Percentiles rank a stretch among this genome's conserved stretches.
These are phyloP conservation scores for Suillus subalutaceus DNA, from an alignment of 768 basidiomycete species.

Conservation along the genomic window DNA sequence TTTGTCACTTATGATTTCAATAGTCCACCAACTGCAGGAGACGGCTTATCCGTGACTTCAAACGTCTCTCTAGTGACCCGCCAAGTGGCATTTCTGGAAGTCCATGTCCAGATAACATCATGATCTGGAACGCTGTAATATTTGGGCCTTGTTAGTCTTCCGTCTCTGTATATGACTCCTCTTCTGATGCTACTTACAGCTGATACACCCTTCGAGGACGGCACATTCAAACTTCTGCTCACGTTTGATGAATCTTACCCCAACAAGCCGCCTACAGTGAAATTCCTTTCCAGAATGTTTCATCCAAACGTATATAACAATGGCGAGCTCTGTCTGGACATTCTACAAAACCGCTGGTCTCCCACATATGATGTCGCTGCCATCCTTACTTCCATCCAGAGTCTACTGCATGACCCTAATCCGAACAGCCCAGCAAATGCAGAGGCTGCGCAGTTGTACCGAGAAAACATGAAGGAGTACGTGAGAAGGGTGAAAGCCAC, in stretches of 20 bases:
- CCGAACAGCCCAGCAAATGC: slow-evolving; percentile 98
- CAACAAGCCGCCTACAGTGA: slow-evolving; percentile 97
- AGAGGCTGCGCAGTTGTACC: slow-evolving; percentile 94
- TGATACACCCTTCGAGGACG: slow-evolving; percentile 99
- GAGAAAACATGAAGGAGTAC: slow-evolving; percentile 99
- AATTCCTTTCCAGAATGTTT: slow-evolving; percentile 97
- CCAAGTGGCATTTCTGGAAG: slow-evolving; percentile 96
- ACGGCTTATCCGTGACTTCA: slow-evolving; percentile 98
- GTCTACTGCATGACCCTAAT: slow-evolving; percentile 95
- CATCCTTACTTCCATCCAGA: slow-evolving; percentile 95
- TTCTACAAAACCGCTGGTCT: slow-evolving; percentile 98
- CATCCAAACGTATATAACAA: slow-evolving; percentile 99
- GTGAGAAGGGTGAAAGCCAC: slow-evolving; percentile 90
- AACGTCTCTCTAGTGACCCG: slow-evolving; percentile 90
- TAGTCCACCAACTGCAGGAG: slow-evolving; percentile 94
- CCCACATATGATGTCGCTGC: slow-evolving; percentile 99
- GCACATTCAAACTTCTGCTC: slow-evolving; percentile 95
- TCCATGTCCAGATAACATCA: slow-evolving; percentile 97
- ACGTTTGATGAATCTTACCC: slow-evolving; percentile 98
- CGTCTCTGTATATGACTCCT: background rate
- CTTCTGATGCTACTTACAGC: slow-evolving; percentile 46
- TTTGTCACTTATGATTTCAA: background rate
- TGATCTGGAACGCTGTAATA: slow-evolving; percentile 99
- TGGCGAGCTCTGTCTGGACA: slow-evolving; percentile 97
- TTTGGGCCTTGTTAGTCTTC: slow-evolving; percentile 89